Percentiles rank a stretch among this genome's conserved stretches.
Conservation (phyloP, 306 rosid genomes). For the Prunus davidiana region DNA sequence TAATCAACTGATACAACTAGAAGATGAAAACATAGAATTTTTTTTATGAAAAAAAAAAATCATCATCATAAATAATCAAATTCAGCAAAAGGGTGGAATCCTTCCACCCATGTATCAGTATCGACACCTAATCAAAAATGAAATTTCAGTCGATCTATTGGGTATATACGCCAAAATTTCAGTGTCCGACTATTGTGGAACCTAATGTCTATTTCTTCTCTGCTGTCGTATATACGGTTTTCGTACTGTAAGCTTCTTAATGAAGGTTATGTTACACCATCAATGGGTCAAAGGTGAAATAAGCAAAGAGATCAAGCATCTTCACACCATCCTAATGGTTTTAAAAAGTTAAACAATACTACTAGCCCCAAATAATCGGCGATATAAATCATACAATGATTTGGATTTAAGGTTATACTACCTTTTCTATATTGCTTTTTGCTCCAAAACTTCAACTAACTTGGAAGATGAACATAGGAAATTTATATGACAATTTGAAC, state of each 20-base stretch:
- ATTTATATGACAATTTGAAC: not conserved
- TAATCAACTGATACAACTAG: not conserved
- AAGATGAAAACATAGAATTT: not conserved
- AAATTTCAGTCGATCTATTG: not conserved
- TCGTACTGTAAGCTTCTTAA: not conserved
- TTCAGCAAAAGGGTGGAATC: not conserved
- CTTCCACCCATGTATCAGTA: not conserved
- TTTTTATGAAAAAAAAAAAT: not conserved
- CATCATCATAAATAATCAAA: not conserved
- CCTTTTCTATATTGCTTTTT: not conserved
- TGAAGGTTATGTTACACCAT: not conserved
- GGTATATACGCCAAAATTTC: not conserved
- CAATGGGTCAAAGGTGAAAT: not conserved
- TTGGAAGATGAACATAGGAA: not conserved
- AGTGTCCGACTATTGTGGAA: not conserved
- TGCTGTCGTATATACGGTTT: not conserved
- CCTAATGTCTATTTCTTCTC: not conserved
- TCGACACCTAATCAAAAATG: not conserved
- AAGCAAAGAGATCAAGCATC: not conserved
- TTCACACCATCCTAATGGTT: not conserved
- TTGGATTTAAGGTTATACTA: not conserved
- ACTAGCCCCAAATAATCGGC: not conserved
- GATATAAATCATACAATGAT: not conserved
- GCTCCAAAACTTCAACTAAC: constrained; percentile 1
- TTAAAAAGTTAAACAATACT: not conserved